Evolutionary conservation across 148 eudicot species (phyloP).

Genomic region (Chenopodium quinoa): DNA sequence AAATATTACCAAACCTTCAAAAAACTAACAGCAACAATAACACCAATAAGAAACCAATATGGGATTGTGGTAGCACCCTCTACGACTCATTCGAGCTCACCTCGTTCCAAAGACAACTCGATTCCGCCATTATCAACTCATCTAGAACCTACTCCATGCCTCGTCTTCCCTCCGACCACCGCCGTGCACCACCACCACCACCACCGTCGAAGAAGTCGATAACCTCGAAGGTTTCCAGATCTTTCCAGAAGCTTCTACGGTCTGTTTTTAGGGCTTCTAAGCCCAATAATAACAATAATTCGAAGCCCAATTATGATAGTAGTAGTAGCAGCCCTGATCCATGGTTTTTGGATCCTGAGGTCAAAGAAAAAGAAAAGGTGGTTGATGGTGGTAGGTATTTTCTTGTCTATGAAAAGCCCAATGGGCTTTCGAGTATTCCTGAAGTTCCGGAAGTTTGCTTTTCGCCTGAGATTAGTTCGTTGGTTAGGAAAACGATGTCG

Average conservation of each 20-base stretch:
- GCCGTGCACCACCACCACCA: conserved; percentile 20
- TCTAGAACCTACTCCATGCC: conserved; percentile 84
- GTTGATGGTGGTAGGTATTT: conserved; percentile 24
- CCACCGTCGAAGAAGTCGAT: conserved; percentile 28
- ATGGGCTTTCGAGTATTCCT: conserved; percentile 56
- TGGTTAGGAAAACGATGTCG: conserved; percentile 49
- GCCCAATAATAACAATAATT: background rate
- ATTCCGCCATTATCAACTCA: conserved; percentile 54
- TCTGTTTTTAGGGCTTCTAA: conserved; percentile 47
- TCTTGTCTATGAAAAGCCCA: conserved; percentile 39
- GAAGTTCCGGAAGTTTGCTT: conserved; percentile 48
- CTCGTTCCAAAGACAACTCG: conserved; percentile 66
- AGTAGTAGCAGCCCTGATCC: conserved; percentile 23
- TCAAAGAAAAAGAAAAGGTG: conserved; percentile 4
- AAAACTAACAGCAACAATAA: background rate
- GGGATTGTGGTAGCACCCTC: conserved; percentile 83
- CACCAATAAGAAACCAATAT: conserved; percentile 28
- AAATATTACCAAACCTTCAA: background rate
- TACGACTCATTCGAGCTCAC: conserved; percentile 84
- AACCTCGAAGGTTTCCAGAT: conserved; percentile 49
- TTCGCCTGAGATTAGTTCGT: conserved; percentile 51
- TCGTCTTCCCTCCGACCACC: conserved; percentile 47
- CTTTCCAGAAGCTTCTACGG: conserved; percentile 56
- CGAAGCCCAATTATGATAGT: background rate
- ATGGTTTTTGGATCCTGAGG: conserved; percentile 18